Conservation (phyloP, 495 filamentous ascomycete genomes). For the Lepidopterella palustris region DNA sequence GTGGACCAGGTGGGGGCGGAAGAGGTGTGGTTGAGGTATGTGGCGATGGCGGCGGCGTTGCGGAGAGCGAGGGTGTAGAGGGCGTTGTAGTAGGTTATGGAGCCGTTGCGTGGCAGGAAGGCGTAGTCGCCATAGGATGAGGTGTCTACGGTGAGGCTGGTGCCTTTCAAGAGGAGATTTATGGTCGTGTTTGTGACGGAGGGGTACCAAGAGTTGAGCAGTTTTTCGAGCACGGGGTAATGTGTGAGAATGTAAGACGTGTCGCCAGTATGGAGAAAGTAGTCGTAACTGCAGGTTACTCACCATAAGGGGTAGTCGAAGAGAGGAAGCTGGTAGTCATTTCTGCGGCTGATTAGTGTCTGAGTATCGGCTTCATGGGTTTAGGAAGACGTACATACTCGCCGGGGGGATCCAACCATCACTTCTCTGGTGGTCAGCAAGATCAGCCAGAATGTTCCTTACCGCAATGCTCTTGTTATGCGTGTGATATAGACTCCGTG, state of each 20-base stretch:
- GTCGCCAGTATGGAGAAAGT: constrained; percentile 44
- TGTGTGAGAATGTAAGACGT: constrained; percentile 26
- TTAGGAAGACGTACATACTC: too few relatives aligned
- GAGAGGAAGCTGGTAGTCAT: constrained; percentile 41
- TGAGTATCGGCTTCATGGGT: too few relatives aligned
- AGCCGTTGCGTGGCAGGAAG: constrained; percentile 42
- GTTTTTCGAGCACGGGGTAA: constrained; percentile 38
- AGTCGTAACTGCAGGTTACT: constrained; percentile 41
- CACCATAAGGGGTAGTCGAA: constrained; percentile 47
- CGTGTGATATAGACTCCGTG: constrained; percentile 41
- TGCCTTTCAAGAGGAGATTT: constrained; percentile 30
- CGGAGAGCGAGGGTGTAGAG: constrained; percentile 43
- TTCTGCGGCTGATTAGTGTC: too few relatives aligned
- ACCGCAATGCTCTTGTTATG: constrained; percentile 37
- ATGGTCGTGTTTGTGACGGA: constrained; percentile 14
- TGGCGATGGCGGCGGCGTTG: constrained; percentile 39
- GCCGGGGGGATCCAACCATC: constrained; percentile 51
- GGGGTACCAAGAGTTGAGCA: constrained; percentile 32
- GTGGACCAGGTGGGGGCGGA: constrained; percentile 38
- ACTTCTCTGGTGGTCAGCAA: constrained; percentile 41
- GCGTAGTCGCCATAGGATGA: constrained; percentile 44
- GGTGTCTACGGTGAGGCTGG: constrained; percentile 25
- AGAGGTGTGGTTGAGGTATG: constrained; percentile 22
- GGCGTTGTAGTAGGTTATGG: constrained; percentile 45
- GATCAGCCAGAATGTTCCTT: constrained; percentile 41